These are phyloP conservation scores for Vitis hybrid DNA, from an alignment of 177 flowering plant genomes.

Conservation along the genomic window DNA sequence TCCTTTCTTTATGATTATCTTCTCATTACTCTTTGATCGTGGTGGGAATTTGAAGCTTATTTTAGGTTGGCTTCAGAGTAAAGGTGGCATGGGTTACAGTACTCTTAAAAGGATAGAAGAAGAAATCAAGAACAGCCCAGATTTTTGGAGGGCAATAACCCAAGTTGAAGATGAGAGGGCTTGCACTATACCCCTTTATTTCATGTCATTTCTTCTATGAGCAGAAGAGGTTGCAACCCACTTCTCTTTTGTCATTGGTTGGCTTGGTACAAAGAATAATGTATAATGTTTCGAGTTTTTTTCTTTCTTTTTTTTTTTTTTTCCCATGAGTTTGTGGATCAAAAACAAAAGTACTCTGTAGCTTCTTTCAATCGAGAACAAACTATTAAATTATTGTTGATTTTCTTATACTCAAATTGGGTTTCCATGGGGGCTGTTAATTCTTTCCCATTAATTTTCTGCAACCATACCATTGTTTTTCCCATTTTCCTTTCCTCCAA, in stretches of 20 bases:
- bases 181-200: slow-evolving; percentile 12
- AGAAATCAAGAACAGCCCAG: slow-evolving; percentile 25
- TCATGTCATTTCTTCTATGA: slow-evolving; percentile 15
- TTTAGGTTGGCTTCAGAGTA: slow-evolving; percentile 56
- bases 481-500: slow-evolving; percentile 7
- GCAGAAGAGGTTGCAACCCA: slow-evolving; percentile 14
- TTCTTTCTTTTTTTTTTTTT: too few species aligned
- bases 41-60: slow-evolving; percentile 49
- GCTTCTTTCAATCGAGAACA: too few species aligned
- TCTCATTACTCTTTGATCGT: slow-evolving; percentile 17
- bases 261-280: slow-evolving; percentile 28
- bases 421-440: neutral
- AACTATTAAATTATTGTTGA: neutral
- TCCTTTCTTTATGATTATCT: slow-evolving; percentile 4
- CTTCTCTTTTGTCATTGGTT: slow-evolving; percentile 19
- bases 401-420: neutral
- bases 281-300: slow-evolving; percentile 13
- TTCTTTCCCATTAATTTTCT: neutral
- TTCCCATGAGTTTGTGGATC: too few species aligned
- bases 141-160: slow-evolving; percentile 31
- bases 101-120: slow-evolving; percentile 17
- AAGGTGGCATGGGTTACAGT: slow-evolving; percentile 19
- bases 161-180: slow-evolving; percentile 14
- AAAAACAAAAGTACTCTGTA: too few species aligned
- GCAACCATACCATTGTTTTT: neutral